Conservation (phyloP, 805 yeast genomes). For the Candida nanaspora region DNA sequence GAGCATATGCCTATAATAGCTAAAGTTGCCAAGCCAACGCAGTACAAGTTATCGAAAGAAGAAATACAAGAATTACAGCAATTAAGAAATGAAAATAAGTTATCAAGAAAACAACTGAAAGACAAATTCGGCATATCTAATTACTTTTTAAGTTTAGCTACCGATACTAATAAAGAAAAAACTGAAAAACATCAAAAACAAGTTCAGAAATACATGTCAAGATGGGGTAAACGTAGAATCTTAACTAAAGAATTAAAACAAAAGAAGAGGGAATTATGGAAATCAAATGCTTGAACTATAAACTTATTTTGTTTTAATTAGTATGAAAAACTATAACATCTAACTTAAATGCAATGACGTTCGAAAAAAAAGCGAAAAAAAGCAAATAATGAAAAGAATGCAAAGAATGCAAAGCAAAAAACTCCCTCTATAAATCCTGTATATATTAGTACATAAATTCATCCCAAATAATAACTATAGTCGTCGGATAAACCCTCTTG, state of each 20-base stretch:
- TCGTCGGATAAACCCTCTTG: no score
- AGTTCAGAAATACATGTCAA: constrained; percentile 13
- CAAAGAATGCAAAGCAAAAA: no score
- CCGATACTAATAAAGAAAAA: constrained; percentile 14
- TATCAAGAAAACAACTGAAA: constrained; percentile 21
- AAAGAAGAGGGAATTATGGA: constrained; percentile 17
- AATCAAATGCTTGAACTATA: constrained; percentile 14
- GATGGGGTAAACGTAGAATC: constrained; percentile 19
- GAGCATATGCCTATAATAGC: constrained; percentile 24
- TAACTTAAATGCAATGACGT: no score
- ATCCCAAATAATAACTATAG: no score
- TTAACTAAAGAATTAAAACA: constrained; percentile 17
- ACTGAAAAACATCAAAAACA: constrained; percentile 11
- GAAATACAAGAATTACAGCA: constrained; percentile 22
- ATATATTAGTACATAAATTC: background rate
- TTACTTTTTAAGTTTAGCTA: constrained; percentile 24
- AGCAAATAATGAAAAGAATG: no score
- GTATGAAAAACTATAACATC: no score
- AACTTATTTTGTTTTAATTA: no score
- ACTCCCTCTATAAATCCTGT: background rate
- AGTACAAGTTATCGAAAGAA: constrained; percentile 17
- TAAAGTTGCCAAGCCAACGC: constrained; percentile 12
- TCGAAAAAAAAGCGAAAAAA: no score
- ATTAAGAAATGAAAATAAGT: constrained; percentile 21
- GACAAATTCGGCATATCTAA: constrained; percentile 23